phyloP scores from a whole-genome alignment of 192 early-diverging fungal species.

The Dissophora globulifera region DNA sequence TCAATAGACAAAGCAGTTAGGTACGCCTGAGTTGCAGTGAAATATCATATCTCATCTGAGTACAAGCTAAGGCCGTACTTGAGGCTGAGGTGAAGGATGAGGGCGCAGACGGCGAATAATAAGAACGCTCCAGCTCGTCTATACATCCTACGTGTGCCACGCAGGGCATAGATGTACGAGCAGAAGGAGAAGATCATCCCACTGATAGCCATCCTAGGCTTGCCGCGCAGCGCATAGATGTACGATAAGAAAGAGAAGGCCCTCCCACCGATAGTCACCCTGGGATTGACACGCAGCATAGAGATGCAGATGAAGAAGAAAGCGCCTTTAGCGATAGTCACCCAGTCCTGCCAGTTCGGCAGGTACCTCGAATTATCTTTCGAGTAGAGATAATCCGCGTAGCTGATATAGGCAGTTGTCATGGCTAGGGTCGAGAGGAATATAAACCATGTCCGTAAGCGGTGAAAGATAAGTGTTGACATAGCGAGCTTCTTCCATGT shows the following conservation, averaged over 20 bases:
- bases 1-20: not conserved
- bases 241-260: conserved; percentile 2
- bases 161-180: conserved; percentile 7
- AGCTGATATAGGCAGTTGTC: not conserved
- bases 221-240: conserved; percentile 1
- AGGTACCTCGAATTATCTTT: not conserved
- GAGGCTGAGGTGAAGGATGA: not conserved
- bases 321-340: not conserved
- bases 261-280: not conserved
- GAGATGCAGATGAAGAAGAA: too few species aligned
- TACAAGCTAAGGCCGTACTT: too few species aligned
- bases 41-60: too few species aligned
- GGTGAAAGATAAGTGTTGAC: not conserved
- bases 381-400: not conserved
- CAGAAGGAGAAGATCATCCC: conserved; percentile 1
- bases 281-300: too few species aligned
- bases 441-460: conserved; percentile 2
- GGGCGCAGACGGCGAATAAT: not conserved
- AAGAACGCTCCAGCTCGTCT: not conserved
- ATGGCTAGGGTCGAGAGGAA: not conserved
- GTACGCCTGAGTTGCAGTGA: not conserved
- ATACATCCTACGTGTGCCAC: not conserved
- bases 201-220: too few species aligned
- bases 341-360: not conserved
- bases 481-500: not conserved